These are phyloP conservation scores for Trichaptum fuscoviolaceum DNA, from an alignment of 768 basidiomycete genomes.

Conservation along the genomic window DNA sequence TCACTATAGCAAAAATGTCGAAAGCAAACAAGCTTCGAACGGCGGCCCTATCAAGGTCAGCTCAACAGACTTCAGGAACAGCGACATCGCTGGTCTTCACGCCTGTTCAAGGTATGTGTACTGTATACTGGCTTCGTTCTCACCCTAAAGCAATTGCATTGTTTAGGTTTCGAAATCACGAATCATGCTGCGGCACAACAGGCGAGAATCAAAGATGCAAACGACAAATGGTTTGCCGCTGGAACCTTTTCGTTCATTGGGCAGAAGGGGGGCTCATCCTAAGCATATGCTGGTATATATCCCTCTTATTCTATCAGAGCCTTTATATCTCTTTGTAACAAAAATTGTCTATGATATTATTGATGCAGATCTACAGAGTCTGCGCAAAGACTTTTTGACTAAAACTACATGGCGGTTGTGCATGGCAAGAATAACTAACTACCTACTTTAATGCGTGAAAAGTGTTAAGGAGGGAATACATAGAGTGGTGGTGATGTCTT, in stretches of 20 bases:
- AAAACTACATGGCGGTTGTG: neutral
- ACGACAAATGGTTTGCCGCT: constrained; percentile 92
- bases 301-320: neutral
- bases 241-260: constrained; percentile 80
- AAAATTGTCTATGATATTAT: neutral
- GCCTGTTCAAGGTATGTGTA: constrained; percentile 77
- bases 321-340: neutral
- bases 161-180: constrained; percentile 84
- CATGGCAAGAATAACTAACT: neutral
- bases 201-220: constrained; percentile 90
- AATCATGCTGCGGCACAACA: constrained; percentile 75
- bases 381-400: neutral
- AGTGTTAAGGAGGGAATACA: constrained; percentile 3
- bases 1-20: constrained; percentile 84
- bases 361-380: neutral
- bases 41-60: constrained; percentile 74
- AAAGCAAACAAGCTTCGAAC: constrained; percentile 91
- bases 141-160: constrained; percentile 12
- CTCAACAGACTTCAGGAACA: constrained; percentile 71
- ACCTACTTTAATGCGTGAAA: neutral
- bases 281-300: neutral
- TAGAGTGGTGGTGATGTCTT: constrained; percentile 13
- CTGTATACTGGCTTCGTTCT: constrained; percentile 5
- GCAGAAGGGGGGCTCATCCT: constrained; percentile 33
- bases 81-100: constrained; percentile 92